A percentile compares a stretch with the other conserved stretches of the same genome.
phyloP scores from a whole-genome alignment of 345 rosid species.

The Pseudoturritis turrita region DNA sequence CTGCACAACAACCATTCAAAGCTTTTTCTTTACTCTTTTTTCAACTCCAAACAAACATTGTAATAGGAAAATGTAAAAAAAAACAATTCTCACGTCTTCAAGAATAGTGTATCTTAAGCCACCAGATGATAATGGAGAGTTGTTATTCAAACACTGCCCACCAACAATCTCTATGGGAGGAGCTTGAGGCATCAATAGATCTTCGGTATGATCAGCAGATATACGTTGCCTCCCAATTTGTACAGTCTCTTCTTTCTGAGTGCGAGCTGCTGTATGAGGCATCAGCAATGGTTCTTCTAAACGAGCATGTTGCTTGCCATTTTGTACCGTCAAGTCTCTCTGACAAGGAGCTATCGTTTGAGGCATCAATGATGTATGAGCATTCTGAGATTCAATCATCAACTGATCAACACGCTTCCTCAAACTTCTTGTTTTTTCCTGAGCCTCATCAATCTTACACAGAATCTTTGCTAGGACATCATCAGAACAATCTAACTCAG shows the following conservation, averaged over 20 bases:
- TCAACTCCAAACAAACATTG: not conserved
- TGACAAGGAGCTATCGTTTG: not conserved
- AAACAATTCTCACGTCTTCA: constrained; percentile 22
- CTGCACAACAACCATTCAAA: constrained; percentile 14
- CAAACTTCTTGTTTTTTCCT: constrained; percentile 35
- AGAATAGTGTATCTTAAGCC: constrained; percentile 27
- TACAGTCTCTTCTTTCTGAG: constrained; percentile 15
- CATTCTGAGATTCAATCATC: constrained; percentile 40
- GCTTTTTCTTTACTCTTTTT: not conserved
- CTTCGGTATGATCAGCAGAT: constrained; percentile 26
- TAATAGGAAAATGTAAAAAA: not conserved
- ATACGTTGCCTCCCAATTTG: constrained; percentile 29
- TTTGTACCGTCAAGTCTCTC: not conserved
- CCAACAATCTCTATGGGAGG: constrained; percentile 13
- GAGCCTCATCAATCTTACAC: constrained; percentile 48
- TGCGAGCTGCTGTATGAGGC: not conserved
- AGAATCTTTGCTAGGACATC: constrained; percentile 43
- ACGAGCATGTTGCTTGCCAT: not conserved
- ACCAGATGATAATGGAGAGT: constrained; percentile 24
- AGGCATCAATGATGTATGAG: not conserved
- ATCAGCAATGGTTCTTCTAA: constrained; percentile 14
- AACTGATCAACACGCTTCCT: constrained; percentile 55
- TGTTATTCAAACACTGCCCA: constrained; percentile 22
- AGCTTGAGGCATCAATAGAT: constrained; percentile 27
- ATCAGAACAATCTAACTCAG: constrained; percentile 40